Conservation (phyloP, 2,329 filamentous ascomycete species). For the Rutstroemia sp. region DNA sequence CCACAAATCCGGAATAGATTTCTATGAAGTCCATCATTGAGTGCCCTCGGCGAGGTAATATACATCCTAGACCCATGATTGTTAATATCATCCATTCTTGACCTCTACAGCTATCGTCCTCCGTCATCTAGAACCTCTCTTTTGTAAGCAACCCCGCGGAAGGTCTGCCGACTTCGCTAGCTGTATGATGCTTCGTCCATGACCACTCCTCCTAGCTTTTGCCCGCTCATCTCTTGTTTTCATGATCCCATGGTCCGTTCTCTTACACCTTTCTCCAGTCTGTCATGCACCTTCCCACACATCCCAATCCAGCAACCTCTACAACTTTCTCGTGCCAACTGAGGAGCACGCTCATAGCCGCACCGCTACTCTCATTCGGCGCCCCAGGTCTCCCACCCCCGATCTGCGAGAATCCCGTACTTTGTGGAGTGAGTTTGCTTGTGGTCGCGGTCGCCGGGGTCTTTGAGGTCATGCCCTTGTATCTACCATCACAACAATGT, state of each 20-base stretch:
- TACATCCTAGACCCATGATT: not conserved
- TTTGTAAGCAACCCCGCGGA: not conserved
- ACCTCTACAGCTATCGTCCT: not conserved
- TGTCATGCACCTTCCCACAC: slow-evolving; percentile 91
- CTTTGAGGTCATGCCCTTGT: slow-evolving; percentile 73
- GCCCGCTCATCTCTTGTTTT: not conserved
- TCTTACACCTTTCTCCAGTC: slow-evolving; percentile 85
- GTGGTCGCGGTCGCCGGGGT: slow-evolving; percentile 23
- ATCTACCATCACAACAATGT: slow-evolving; percentile 41
- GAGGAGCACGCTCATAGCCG: slow-evolving; percentile 91
- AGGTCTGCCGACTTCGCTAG: not conserved
- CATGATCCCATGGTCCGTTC: not conserved
- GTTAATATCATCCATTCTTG: not conserved
- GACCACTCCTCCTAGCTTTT: not conserved
- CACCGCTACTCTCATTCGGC: slow-evolving; percentile 62
- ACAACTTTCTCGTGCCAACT: slow-evolving; percentile 99
- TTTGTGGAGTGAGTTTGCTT: slow-evolving; percentile 58
- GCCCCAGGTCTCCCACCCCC: slow-evolving; percentile 41
- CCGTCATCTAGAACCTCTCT: not conserved
- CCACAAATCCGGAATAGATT: not conserved
- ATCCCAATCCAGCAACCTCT: slow-evolving; percentile 83
- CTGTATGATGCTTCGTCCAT: not conserved
- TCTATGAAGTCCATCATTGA: not conserved
- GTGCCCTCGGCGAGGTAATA: not conserved
- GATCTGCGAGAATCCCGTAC: slow-evolving; percentile 80